Percentiles rank a stretch among this genome's conserved stretches.
Conservation (phyloP, 2,329 filamentous ascomycete species). For the Teratosphaeria viscida region DNA sequence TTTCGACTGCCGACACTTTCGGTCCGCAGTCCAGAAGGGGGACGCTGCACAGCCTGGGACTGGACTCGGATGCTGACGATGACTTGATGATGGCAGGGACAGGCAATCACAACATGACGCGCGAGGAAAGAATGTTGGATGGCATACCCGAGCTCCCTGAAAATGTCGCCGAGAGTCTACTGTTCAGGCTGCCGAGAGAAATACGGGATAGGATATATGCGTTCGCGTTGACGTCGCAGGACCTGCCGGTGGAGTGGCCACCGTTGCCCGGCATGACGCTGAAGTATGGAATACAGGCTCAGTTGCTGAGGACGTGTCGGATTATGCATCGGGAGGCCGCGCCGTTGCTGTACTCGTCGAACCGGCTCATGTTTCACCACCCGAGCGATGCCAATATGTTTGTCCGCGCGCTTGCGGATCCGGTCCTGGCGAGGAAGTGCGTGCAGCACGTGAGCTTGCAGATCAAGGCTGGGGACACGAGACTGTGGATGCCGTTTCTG, state of each 20-base stretch:
- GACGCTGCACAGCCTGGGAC: slow-evolving; percentile 12
- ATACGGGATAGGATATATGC: slow-evolving; percentile 26
- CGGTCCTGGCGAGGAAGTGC: slow-evolving; percentile 9
- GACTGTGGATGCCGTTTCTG: slow-evolving; percentile 29
- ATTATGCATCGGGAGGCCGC: slow-evolving; percentile 24
- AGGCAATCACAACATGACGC: not conserved
- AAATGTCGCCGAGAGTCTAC: slow-evolving; percentile 19
- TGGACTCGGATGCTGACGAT: slow-evolving; percentile 15
- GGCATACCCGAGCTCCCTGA: slow-evolving; percentile 15
- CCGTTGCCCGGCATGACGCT: slow-evolving; percentile 1
- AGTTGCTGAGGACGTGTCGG: slow-evolving; percentile 22
- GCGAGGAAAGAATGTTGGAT: not conserved
- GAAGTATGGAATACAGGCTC: slow-evolving; percentile 17
- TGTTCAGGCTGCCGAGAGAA: slow-evolving; percentile 28
- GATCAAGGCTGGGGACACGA: slow-evolving; percentile 23
- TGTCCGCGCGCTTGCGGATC: slow-evolving; percentile 20
- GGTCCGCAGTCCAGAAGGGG: slow-evolving; percentile 9
- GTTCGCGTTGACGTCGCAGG: slow-evolving; percentile 19
- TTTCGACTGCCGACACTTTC: slow-evolving; percentile 16
- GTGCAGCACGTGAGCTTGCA: slow-evolving; percentile 21
- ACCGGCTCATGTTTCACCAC: slow-evolving; percentile 26
- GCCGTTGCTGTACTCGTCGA: slow-evolving; percentile 26
- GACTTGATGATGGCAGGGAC: slow-evolving; percentile 16
- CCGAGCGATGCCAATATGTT: slow-evolving; percentile 30
- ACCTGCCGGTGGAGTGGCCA: slow-evolving; percentile 25